Base-by-base conservation (phyloP, 108 stramenopile species). In the Nitzschia palea region DNA sequence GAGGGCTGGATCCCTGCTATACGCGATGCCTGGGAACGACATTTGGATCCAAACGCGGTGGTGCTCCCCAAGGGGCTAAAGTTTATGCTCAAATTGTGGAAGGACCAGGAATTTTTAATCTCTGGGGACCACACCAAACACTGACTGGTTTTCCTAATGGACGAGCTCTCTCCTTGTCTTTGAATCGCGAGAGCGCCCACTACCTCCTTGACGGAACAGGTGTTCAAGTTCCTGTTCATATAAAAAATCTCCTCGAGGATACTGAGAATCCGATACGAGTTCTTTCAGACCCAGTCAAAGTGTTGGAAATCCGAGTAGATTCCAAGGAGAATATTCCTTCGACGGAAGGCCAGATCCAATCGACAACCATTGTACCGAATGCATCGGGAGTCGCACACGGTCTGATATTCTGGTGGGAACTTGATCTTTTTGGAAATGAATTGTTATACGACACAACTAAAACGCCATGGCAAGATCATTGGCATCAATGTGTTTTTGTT, bases 401-500 rank as follows among this genome's bases (percentile, higher is more conserved):
- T n/a, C 77, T 94, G 0, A 30, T 94, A 18, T 87, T 87, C 37
- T 94, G 89, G 89, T 94, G 93, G 93, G 85, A 94, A 67, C 62
- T 94, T 8, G 84, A 94, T 53, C 60, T 90, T 17, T 82, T 67
- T 33, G 58, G 70, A n/a, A 65, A 48, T 29, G 15, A 57, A 48
- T 20, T 73, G 17, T 68, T 73, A 0, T 80, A 84, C 55, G 54
- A 44, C 47, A 70, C 76, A 14, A 28, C 62, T 20, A 0, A 71
- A 67, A 18, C 40, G 36, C 47, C 67, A 29, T 93, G 83, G 74
- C 93, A 94, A 80, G 93, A 94, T 77, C 93, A 94, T 58, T 94
- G 93, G 93, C 89, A 89, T 23, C 88, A 83, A 62, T 84, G 84
- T 57, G 43, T 94, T 0, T 90, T 76, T 40, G 60, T 86, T 6